A percentile compares a stretch with the other conserved stretches of the same genome.
These are phyloP conservation scores for Bipolaris sorokiniana DNA, from an alignment of 2,329 filamentous ascomycete species.

Conservation along the genomic window DNA sequence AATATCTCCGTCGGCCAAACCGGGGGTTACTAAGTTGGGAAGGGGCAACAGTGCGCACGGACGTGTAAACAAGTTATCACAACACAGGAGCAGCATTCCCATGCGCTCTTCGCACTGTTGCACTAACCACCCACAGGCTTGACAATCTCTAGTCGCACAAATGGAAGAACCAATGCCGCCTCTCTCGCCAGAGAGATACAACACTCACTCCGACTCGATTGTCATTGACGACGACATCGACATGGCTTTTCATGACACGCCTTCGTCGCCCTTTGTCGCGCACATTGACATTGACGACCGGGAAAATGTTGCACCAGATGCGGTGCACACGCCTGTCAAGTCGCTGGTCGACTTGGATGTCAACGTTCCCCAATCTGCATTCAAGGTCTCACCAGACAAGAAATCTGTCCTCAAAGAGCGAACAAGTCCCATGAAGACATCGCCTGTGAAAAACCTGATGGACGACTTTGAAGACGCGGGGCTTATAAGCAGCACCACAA, in stretches of 20 bases:
- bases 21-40: slow-evolving; percentile 16
- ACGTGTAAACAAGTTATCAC: slow-evolving; percentile 23
- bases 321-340: slow-evolving; percentile 34
- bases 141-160: slow-evolving; percentile 12
- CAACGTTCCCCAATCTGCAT: slow-evolving; percentile 39
- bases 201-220: slow-evolving; percentile 28
- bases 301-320: slow-evolving; percentile 44
- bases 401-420: slow-evolving; percentile 34
- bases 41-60: slow-evolving; percentile 17
- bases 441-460: slow-evolving; percentile 37
- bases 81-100: slow-evolving; percentile 11
- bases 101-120: slow-evolving; percentile 17
- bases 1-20: slow-evolving; percentile 11
- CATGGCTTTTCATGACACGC: slow-evolving; percentile 50
- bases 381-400: slow-evolving; percentile 43
- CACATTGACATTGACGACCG: slow-evolving; percentile 51
- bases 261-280: slow-evolving; percentile 58
- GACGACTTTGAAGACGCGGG: slow-evolving; percentile 35
- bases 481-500: slow-evolving; percentile 13
- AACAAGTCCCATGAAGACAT: slow-evolving; percentile 40
- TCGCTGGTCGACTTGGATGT: slow-evolving; percentile 30
- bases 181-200: slow-evolving; percentile 41
- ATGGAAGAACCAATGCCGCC: slow-evolving; percentile 44
- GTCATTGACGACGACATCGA: slow-evolving; percentile 41
- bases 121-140: slow-evolving; percentile 22